phyloP scores from a whole-genome alignment of 257 asterid genomes.

The Capsicum baccatum region DNA sequence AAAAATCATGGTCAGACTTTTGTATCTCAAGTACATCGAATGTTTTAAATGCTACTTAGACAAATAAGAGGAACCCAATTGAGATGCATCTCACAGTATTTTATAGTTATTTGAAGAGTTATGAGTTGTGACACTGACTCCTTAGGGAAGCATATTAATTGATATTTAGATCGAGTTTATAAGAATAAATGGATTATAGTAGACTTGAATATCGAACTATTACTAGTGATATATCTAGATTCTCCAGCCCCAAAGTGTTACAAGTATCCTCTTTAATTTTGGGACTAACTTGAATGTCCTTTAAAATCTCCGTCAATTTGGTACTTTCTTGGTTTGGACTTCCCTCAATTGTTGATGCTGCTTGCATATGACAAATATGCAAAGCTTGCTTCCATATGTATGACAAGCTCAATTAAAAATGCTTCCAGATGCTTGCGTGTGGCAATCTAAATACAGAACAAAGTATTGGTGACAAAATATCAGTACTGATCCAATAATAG shows the following conservation, averaged over 20 bases:
- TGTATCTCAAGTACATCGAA: too few relatives aligned
- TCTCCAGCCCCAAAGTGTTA: conserved; percentile 42
- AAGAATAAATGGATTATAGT: too few relatives aligned
- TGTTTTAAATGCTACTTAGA: too few relatives aligned
- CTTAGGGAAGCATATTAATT: too few relatives aligned
- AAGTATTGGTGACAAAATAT: background rate
- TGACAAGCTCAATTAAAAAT: conserved; percentile 79
- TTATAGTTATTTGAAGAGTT: too few relatives aligned
- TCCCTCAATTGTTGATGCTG: conserved; percentile 76
- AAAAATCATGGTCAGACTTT: too few relatives aligned
- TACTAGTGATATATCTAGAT: background rate
- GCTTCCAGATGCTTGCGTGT: conserved; percentile 74
- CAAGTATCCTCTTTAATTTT: conserved; percentile 46
- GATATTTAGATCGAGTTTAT: too few relatives aligned
- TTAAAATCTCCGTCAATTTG: conserved; percentile 49
- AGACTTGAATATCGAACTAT: too few relatives aligned
- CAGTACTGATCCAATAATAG: background rate
- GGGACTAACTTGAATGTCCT: conserved; percentile 38
- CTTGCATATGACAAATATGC: conserved; percentile 70
- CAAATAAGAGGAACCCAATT: too few relatives aligned
- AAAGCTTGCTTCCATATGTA: conserved; percentile 92
- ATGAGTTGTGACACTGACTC: too few relatives aligned
- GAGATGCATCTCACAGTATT: too few relatives aligned
- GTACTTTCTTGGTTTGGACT: conserved; percentile 51
- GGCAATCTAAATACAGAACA: conserved; percentile 49